Conservation (phyloP, 1,284 basidiomycete species). For the Trametes versicolor region DNA sequence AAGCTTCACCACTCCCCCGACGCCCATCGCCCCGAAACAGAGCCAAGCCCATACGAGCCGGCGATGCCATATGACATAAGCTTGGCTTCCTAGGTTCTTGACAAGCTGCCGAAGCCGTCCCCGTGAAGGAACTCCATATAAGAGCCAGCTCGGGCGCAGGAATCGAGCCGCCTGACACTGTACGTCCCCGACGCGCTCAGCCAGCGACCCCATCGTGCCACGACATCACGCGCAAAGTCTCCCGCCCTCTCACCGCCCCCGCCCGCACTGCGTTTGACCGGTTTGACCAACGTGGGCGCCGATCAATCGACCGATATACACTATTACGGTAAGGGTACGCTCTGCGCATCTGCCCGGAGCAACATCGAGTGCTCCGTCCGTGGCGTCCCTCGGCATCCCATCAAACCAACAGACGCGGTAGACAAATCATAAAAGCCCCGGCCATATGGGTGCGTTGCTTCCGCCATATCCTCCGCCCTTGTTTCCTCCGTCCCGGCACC, state of each 20-base stretch:
- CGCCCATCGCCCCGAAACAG: not conserved
- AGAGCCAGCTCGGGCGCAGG: not conserved
- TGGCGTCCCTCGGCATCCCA: constrained; percentile 22
- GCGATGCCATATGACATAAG: not conserved
- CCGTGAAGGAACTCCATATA: not conserved
- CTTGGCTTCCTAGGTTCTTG: constrained; percentile 4
- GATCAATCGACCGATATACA: constrained; percentile 19
- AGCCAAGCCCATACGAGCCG: not conserved
- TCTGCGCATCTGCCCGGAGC: constrained; percentile 6
- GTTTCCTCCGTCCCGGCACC: not conserved
- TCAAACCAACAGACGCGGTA: constrained; percentile 20
- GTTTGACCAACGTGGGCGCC: constrained; percentile 5
- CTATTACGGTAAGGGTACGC: constrained; percentile 2
- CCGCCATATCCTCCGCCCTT: constrained; percentile 21
- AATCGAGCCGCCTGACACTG: not conserved
- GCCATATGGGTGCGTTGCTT: constrained; percentile 19
- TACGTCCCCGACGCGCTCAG: not conserved
- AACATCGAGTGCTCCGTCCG: constrained; percentile 10
- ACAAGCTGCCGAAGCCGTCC: not conserved
- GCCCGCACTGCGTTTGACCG: not conserved
- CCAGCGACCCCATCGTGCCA: not conserved
- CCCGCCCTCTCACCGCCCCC: not conserved
- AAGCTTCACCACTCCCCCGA: not conserved
- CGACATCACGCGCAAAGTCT: constrained; percentile 4
- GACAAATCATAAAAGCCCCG: constrained; percentile 23